These are phyloP conservation scores for Oxyria digyna DNA, from an alignment of 148 eudicot species.

Conservation along the genomic window DNA sequence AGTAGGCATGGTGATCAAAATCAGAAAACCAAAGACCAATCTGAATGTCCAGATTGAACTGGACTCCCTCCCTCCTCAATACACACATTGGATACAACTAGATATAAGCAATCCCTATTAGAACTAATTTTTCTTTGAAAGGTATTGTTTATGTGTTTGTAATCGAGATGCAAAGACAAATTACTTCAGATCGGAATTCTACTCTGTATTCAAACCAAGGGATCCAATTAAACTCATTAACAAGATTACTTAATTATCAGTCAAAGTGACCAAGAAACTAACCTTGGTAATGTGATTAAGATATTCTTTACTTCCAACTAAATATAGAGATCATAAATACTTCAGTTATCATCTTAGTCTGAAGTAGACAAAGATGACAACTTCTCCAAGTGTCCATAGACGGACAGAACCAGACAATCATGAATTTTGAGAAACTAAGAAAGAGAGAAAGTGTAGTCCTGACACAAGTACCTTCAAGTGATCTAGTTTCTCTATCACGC, in stretches of 20 bases:
- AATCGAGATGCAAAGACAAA: not conserved
- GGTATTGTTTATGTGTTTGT: not conserved
- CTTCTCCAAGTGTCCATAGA: not conserved
- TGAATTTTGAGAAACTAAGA: not conserved
- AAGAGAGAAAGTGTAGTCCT: not conserved
- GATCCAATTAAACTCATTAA: not conserved
- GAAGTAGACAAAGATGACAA: not conserved
- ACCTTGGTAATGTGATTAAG: not conserved
- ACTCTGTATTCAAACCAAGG: not conserved
- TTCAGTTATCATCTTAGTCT: not conserved
- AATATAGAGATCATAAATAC: not conserved
- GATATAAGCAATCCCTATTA: not conserved
- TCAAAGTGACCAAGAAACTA: conserved; percentile 1
- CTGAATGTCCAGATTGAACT: not conserved
- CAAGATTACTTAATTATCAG: not conserved
- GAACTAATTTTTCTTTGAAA: not conserved
- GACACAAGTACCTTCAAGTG: conserved; percentile 59
- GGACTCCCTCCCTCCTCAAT: not conserved
- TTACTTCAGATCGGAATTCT: not conserved
- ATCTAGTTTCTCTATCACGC: conserved; percentile 84
- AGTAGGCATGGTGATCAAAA: not conserved
- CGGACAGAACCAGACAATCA: not conserved
- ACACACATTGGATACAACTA: not conserved
- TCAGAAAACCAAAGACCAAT: not conserved
- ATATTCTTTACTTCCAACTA: not conserved